These are phyloP conservation scores for Huntiella abstrusa DNA, from an alignment of 2,329 filamentous ascomycete genomes.

Conservation along the genomic window DNA sequence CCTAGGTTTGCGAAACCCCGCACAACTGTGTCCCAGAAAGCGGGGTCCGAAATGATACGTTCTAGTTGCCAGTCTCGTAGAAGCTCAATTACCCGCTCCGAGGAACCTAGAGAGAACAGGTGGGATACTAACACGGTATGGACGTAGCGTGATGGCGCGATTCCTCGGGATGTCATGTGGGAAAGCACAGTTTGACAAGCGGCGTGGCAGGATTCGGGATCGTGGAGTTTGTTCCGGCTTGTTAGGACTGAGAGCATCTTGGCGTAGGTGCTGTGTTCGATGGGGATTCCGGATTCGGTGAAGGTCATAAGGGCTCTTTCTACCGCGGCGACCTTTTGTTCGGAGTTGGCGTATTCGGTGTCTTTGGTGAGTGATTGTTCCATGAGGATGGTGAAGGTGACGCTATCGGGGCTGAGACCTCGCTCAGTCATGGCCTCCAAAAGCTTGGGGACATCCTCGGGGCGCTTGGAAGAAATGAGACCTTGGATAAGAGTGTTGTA, in stretches of 20 bases:
- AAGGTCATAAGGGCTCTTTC: slow-evolving; percentile 38
- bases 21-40: slow-evolving; percentile 53
- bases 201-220: slow-evolving; percentile 16
- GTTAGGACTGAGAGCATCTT: slow-evolving; percentile 51
- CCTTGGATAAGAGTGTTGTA: slow-evolving; percentile 54
- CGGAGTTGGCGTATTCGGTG: slow-evolving; percentile 18
- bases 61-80: slow-evolving; percentile 35
- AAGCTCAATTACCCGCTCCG: slow-evolving; percentile 39
- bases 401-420: slow-evolving; percentile 39
- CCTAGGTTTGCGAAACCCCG: slow-evolving; percentile 42
- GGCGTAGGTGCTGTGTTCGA: slow-evolving; percentile 46
- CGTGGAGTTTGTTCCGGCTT: neutral
- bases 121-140: slow-evolving; percentile 56
- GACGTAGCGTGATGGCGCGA: slow-evolving; percentile 42
- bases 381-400: slow-evolving; percentile 56
- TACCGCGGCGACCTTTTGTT: slow-evolving; percentile 31
- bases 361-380: slow-evolving; percentile 29
- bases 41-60: slow-evolving; percentile 26
- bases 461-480: slow-evolving; percentile 30
- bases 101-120: slow-evolving; percentile 39
- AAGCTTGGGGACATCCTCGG: slow-evolving; percentile 30
- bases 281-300: slow-evolving; percentile 32
- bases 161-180: slow-evolving; percentile 36
- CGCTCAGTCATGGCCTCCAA: slow-evolving; percentile 39
- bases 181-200: slow-evolving; percentile 30